Base-by-base conservation (phyloP, 176 grass and related monocot genomes). In the Oryza meridionalis region DNA sequence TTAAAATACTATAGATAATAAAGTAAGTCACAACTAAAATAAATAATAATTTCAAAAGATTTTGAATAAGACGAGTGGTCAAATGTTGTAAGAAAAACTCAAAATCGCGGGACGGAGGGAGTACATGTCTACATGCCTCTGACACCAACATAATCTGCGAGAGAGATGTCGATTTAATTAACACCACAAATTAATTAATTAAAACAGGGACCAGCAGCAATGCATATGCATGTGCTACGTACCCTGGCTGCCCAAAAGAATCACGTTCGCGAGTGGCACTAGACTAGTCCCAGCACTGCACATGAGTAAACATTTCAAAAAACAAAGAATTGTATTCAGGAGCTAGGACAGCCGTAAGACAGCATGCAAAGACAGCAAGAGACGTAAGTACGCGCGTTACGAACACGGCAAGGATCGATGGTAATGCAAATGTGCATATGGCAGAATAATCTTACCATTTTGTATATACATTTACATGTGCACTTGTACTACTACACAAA, bases 301-400 rank as follows among this genome's bases (percentile, higher is more conserved):
- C 53, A 58, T 58, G 58, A 62, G n/a, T 24, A 62, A 62, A 62
- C 58, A 62, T 62, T 22, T 62, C 16, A 13, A 21, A 50, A 47
- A 62, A 63, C 8, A 45, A 46, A 14, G 38, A 40, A 40, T 40
- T 40, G 8, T 40, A 40, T 40, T 40, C 38, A 40, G 38, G 38
- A 13, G 25, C 53, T 58, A 21, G 6, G 70, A 69, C 86, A 79
- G 67, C 75, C 81, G 75, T 73, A 67, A 68, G 81, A 84, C 75
- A 84, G 53, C 53, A 58, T 21, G 53, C 53, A n/a, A 49, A 21
- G 75, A 84, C 75, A 84, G 85, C 67, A 63, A 25, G 45, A 77
- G 81, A 77, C 72, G 66, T 31, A 31, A 31, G 29, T 25, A 50
- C 81, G 73, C 75, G 81, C 69, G 35, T 73, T 25, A 44, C 8